Percentiles rank a stretch among this genome's conserved stretches.
phyloP scores from a whole-genome alignment of 208 protist genomes.

The Leishmania lainsoni region DNA sequence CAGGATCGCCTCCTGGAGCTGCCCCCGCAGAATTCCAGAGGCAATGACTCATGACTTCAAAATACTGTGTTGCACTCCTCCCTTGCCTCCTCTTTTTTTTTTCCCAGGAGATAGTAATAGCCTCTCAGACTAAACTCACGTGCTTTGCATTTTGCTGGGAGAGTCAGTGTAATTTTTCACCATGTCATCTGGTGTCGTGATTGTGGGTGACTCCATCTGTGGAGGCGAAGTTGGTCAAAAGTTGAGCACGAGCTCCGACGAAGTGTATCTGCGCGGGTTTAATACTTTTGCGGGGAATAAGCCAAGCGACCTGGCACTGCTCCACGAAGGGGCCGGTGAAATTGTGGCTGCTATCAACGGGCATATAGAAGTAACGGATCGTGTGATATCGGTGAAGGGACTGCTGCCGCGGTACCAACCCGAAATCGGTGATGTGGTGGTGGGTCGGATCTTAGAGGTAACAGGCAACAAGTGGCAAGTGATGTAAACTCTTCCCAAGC shows the following conservation, averaged over 20 bases:
- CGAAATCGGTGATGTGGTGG: constrained; percentile 98
- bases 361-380: constrained; percentile 78
- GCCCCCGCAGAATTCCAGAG: no score
- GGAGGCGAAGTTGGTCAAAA: constrained; percentile 48
- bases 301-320: constrained; percentile 48
- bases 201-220: constrained; percentile 84
- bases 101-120: neutral
- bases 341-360: constrained; percentile 86
- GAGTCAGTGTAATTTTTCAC: neutral
- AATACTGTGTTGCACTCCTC: neutral
- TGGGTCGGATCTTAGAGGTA: constrained; percentile 94
- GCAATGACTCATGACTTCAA: neutral
- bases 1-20: neutral
- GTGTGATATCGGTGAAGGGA: constrained; percentile 86
- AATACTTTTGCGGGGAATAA: constrained; percentile 73
- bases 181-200: constrained; percentile 42
- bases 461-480: constrained; percentile 94
- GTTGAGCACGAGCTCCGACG: constrained; percentile 32
- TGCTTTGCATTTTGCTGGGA: neutral
- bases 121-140: neutral
- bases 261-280: constrained; percentile 77
- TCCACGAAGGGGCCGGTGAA: constrained; percentile 73
- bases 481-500: constrained; percentile 94
- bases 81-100: neutral
- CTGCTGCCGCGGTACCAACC: constrained; percentile 85